Base-by-base conservation (phyloP, 176 grass and related monocot species). In the Paspalum notatum region DNA sequence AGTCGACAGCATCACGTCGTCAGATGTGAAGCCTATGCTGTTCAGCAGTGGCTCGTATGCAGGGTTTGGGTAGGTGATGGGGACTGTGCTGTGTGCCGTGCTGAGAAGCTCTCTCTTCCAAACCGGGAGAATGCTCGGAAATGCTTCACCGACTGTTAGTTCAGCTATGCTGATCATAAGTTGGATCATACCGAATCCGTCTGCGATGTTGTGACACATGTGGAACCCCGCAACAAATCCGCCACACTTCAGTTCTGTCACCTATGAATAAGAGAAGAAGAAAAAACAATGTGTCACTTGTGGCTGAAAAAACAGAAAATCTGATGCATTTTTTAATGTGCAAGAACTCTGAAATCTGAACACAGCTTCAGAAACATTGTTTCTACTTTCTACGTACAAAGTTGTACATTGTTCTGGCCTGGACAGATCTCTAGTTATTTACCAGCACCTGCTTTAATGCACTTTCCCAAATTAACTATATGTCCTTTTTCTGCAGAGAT, bases 191-290 rank as follows among this genome's bases (percentile, higher is more conserved):
- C 85, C 89, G 3, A 87, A 79, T 5, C 69, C 89, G 7, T 91
- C 85, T 0, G 85, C 85, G 0, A 88, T 71, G 77, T 55, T 85
- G 14, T 91, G 89, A 18, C 85, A 88, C 12, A 84, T 81, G 32
- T 88, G 89, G 18, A 85, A 57, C 7, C 75, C 81, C 0, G 77
- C 25, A 22, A 85, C 74, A 15, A 91, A 91, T 7, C 89, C 81
- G 5, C 89, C 70, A 6, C 85, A 88, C 15, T 62, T 84, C 3
- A 91, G 72, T 47, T 78, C 45, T 32, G 85, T 91, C n/a, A 91
- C 85, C 88, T 90, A 17, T 13, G 9, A 14, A 40, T 32, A 49
- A 63, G 2, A 61, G 9, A 3, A 74, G n/a, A 12, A 14, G 13
- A 16, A 22, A 60, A 9, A 1, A 54, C 8, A 32, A 32, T 32